Evolutionary conservation across 805 yeast genomes (phyloP).

Genomic region (Candida vartiovaarae): DNA sequence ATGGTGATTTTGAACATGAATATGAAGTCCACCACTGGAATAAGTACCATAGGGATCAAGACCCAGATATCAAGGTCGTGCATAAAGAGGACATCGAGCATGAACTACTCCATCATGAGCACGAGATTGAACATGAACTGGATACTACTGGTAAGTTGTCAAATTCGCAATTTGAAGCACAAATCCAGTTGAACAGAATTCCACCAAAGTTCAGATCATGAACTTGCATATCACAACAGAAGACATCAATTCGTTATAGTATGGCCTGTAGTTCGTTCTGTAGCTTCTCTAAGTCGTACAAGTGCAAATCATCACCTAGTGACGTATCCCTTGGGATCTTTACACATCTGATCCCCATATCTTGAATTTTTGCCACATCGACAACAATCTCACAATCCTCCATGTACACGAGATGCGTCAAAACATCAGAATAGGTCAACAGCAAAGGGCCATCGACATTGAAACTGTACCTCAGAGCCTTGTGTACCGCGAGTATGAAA

Average conservation of each 20-base stretch:
- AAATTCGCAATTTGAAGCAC: slow-evolving; percentile 33
- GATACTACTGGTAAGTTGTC: slow-evolving; percentile 34
- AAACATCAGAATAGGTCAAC: slow-evolving; percentile 35
- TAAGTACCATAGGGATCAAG: slow-evolving; percentile 64
- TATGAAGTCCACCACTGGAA: slow-evolving; percentile 96
- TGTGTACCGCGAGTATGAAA: slow-evolving; percentile 47
- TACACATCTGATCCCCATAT: slow-evolving; percentile 42
- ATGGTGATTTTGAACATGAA: slow-evolving; percentile 87
- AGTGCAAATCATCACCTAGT: slow-evolving; percentile 16
- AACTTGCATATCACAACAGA: background rate
- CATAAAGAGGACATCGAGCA: slow-evolving; percentile 86
- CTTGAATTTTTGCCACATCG: slow-evolving; percentile 32
- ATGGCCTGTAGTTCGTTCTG: slow-evolving; percentile 1
- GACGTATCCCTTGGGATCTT: slow-evolving; percentile 24
- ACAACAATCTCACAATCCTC: slow-evolving; percentile 43
- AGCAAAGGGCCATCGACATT: slow-evolving; percentile 1
- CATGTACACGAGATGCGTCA: slow-evolving; percentile 60
- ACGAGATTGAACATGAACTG: slow-evolving; percentile 80
- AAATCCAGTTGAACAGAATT: slow-evolving; percentile 29
- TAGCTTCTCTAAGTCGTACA: slow-evolving; percentile 39
- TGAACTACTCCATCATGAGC: slow-evolving; percentile 28
- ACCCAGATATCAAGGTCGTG: slow-evolving; percentile 73
- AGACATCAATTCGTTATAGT: background rate
- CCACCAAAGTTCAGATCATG: slow-evolving; percentile 29
- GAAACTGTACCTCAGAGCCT: slow-evolving; percentile 48